Evolutionary conservation across 805 yeast genomes (phyloP).

Genomic region (Blastobotrys mokoenaii): DNA sequence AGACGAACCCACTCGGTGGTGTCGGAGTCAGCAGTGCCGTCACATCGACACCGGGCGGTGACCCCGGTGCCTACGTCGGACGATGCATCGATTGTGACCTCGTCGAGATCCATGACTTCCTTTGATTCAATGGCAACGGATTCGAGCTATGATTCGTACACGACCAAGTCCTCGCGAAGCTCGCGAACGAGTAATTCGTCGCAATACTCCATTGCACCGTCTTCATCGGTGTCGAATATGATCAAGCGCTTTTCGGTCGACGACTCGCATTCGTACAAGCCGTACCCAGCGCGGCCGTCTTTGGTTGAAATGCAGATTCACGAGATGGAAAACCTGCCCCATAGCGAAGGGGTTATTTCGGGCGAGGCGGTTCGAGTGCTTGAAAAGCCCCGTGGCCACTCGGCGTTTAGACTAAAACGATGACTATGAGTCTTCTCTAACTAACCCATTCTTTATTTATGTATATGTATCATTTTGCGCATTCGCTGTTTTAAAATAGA

Average conservation of each 20-base stretch:
- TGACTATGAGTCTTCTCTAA: not conserved
- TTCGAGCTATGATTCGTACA: too few relatives aligned
- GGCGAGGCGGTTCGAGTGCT: conserved; percentile 2
- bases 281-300: conserved; percentile 8
- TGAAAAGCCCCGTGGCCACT: conserved; percentile 10
- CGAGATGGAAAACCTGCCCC: not conserved
- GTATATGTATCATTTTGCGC: too few relatives aligned
- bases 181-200: not conserved
- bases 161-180: too few relatives aligned
- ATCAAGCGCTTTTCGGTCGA: not conserved
- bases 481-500: too few relatives aligned
- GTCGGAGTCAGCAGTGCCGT: too few relatives aligned
- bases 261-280: conserved; percentile 5
- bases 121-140: too few relatives aligned
- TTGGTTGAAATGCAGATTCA: not conserved
- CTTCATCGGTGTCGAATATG: not conserved
- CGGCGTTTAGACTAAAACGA: conserved; percentile 8
- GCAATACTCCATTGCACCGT: not conserved
- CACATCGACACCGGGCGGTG: too few relatives aligned
- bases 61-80: not conserved
- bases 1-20: too few relatives aligned
- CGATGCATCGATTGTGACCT: not conserved
- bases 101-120: too few relatives aligned
- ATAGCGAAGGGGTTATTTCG: not conserved
- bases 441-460: not conserved